Base-by-base conservation (phyloP, 1,284 basidiomycete species). In the Papiliotrema laurentii region DNA sequence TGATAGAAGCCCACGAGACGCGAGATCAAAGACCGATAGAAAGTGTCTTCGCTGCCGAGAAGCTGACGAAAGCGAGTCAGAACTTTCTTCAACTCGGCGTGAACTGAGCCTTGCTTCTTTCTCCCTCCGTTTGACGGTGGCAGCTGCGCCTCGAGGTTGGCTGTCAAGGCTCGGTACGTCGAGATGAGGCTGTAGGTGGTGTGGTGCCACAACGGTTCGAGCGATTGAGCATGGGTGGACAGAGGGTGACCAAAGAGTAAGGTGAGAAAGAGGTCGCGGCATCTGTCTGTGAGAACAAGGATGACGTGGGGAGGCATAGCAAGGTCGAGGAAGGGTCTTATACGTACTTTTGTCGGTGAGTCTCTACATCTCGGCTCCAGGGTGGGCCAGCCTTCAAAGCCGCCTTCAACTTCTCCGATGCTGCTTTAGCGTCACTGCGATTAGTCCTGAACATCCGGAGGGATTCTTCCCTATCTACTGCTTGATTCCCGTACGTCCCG, bases 161-260 rank as follows among this genome's bases (percentile, higher is more conserved):
- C 71, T 55, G 94, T 81, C 39, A 80, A 80, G 51, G 85, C 80
- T 63, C 92, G 90, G 77, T 91, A 94, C 28, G 81, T 78, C 24
- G 84, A 76, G 59, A 97, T 96, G 71, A 92, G 82, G 33, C 82
- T 78, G 74, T 97, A 88, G 19, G 89, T 88, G 0, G 91, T 94
- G 62, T 89, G 84, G 80, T 91, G 86, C 91, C 92, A 96, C 10
- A 96, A 78, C 49, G 85, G 82, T 39, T 92, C 88, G 37, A 85
- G 82, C 72, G 87, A 85, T 67, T 85, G 84, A 31, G 86, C 83
- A 68, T 89, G 85, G 41, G 80, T 81, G 39, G 83, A 80, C 53
- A 82, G 82, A 0, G 88, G 85, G 62, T 89, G 79, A 22, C 83
- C 72, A 58, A 92, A 83, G 18, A 94, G 78, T 27, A 93, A 74